Base-by-base conservation (phyloP, 768 basidiomycete species). In the Lactarius akahatsu region DNA sequence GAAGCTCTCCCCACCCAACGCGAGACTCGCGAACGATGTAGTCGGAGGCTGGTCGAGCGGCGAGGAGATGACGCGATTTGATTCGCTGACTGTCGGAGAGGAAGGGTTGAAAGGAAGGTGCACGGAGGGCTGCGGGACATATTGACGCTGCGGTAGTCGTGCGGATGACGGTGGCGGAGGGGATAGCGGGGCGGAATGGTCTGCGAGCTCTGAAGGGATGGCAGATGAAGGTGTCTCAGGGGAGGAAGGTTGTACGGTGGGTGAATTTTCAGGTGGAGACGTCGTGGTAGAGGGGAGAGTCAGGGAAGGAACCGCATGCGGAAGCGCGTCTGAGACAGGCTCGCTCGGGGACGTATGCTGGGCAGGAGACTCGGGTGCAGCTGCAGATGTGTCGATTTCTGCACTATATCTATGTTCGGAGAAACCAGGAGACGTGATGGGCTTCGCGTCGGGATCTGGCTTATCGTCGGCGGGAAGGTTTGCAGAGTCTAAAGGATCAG, bases 321-420 rank as follows among this genome's bases (percentile, higher is more conserved):
- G 47, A 52, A 54, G 52, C 23, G 32, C 23, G 7, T 62, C 62
- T 11, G 59, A 11, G 40, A 62, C 59, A 1, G 65, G 60, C 30
- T 69, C 70, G 26, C 69, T 62, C 32, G 71, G 66, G 28, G 73
- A 65, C 18, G 16, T 23, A 32, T 41, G 70, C 73, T 74, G 66
- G 74, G 73, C 28, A 68, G 69, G 61, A 71, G 73, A 9, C 71
- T 74, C 16, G 69, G 61, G 50, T 36, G 41, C 1, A 62, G 6
- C 64, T 66, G 55, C 34, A 20, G 56, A 65, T 65, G 64, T 28
- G 7, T 36, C 59, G 6, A 15, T n/a, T 40, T 52, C 63, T 59
- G 84, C 68, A 70, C 83, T 83, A 74, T 86, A 81, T 70, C 80
- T 81, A 75, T 86, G 86, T 6, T 85, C 85, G n/a, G 83, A 82